Evolutionary conservation across 2,329 filamentous ascomycete genomes (phyloP).

Genomic region (Sclerotinia minor): DNA sequence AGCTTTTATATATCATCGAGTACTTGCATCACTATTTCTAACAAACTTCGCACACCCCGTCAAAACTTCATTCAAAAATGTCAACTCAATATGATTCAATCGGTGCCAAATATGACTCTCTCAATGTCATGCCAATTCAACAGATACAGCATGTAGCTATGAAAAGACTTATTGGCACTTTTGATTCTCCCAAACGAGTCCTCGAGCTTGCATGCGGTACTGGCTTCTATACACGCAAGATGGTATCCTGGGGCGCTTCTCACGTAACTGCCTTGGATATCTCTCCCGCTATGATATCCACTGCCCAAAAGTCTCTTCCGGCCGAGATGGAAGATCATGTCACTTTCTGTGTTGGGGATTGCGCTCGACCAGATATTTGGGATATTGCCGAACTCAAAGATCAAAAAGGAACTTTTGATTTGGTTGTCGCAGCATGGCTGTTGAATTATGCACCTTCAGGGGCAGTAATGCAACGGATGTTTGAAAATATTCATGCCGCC

Average conservation of each 20-base stretch:
- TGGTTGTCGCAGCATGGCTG: conserved; percentile 1
- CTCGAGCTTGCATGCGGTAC: conserved; percentile 19
- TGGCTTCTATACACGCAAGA: not conserved
- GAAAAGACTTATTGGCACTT: not conserved
- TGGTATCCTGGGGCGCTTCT: conserved; percentile 8
- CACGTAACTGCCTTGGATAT: conserved; percentile 14
- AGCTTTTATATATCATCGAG: not conserved
- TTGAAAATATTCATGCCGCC: not conserved
- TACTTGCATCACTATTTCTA: not conserved
- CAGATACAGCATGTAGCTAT: conserved; percentile 8
- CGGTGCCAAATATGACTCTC: conserved; percentile 1
- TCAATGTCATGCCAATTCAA: not conserved
- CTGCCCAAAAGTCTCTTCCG: not conserved
- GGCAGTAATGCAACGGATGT: conserved; percentile 5
- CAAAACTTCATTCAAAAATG: not conserved
- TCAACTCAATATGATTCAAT: conserved; percentile 17
- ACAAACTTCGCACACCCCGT: not conserved
- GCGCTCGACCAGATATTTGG: conserved; percentile 11
- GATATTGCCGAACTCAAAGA: not conserved
- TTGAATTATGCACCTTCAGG: conserved; percentile 10
- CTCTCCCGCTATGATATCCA: conserved; percentile 1
- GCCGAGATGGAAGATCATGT: conserved; percentile 4
- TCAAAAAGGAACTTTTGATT: conserved; percentile 10
- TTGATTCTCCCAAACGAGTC: not conserved
- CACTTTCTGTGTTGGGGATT: not conserved